Evolutionary conservation across 768 basidiomycete species (phyloP), one percentile per base, ranked within the genome.

Genomic region (Kwoniella europaea): DNA sequence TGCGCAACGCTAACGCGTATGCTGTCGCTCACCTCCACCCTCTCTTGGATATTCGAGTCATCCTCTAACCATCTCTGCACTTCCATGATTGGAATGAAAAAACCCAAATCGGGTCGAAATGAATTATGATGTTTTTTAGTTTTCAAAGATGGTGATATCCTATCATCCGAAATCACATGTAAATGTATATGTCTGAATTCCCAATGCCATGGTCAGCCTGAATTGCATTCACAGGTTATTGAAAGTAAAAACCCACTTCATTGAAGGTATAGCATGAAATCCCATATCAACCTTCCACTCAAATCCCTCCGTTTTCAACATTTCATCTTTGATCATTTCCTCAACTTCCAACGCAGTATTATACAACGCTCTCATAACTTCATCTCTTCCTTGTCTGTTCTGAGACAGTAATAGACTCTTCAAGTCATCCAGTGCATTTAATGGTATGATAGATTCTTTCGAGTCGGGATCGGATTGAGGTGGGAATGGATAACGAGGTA

Each of bases 41-140:
- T 66, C 10, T 73, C 71, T 10, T 56, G 56, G 16, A 76, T 72
- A 18, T 63, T 61, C 46, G 66, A 60, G 12, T 74, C 74, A 44
- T 76, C 74, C 13, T 71, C 56, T 1, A 79, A 54, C 93, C 93
- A 94, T 2, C 87, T 86, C 55, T 92, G 84, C n/a, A 96, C 90
- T 10, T 92, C 89, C 62, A 89, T 86, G 18, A 94, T 84, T 71
- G 89, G 88, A 2, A 95, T 78, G 84, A 96, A 95, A 84, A 93
- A 96, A 1, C 92, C 93, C 20, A 88, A 86, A 59, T 88, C 88
- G 0, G 94, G 94, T 76, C 91, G 90, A 84, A 95, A 97, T 5
- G 92, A 91, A 77, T 95, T 94, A 84, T 93, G 92, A 74, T 97
- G 94, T 78, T 91, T 92, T 86, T 96, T 97, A 66, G 86, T 88